Conservation (phyloP, 768 basidiomycete species). For the Psilocybe azurescens region DNA sequence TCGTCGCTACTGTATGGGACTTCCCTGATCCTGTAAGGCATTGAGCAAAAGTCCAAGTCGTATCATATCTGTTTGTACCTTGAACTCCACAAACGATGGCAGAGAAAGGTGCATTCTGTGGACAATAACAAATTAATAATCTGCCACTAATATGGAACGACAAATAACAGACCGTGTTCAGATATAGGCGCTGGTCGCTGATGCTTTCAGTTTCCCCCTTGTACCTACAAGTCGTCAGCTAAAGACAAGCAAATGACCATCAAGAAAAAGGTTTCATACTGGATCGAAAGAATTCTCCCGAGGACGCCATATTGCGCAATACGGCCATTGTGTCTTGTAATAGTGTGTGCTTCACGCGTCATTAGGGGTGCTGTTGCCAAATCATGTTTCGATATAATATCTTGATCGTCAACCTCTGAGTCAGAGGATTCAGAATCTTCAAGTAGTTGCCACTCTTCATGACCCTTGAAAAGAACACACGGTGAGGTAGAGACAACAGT, state of each 20-base stretch:
- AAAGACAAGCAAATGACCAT: not conserved
- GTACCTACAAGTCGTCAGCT: constrained; percentile 30
- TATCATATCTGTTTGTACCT: constrained; percentile 29
- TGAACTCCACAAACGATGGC: constrained; percentile 80
- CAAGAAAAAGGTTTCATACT: constrained; percentile 39
- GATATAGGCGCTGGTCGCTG: constrained; percentile 59
- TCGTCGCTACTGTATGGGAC: constrained; percentile 71
- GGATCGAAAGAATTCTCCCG: constrained; percentile 49
- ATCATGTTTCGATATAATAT: constrained; percentile 38
- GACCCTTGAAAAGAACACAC: constrained; percentile 18
- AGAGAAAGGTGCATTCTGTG: constrained; percentile 75
- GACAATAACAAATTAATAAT: not conserved
- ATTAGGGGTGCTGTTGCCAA: constrained; percentile 54
- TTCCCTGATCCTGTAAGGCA: constrained; percentile 63
- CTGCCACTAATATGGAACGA: not conserved
- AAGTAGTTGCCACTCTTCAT: constrained; percentile 36
- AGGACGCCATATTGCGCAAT: constrained; percentile 67
- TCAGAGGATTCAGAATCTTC: constrained; percentile 29
- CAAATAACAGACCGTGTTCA: constrained; percentile 59
- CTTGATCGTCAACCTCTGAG: constrained; percentile 17
- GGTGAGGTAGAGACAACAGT: not conserved
- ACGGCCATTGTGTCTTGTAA: constrained; percentile 34
- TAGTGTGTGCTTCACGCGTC: constrained; percentile 51
- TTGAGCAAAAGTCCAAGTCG: not conserved
- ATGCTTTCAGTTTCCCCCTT: constrained; percentile 37